These are phyloP conservation scores for Trametes coccinea DNA, from an alignment of 768 basidiomycete species.

Conservation along the genomic window DNA sequence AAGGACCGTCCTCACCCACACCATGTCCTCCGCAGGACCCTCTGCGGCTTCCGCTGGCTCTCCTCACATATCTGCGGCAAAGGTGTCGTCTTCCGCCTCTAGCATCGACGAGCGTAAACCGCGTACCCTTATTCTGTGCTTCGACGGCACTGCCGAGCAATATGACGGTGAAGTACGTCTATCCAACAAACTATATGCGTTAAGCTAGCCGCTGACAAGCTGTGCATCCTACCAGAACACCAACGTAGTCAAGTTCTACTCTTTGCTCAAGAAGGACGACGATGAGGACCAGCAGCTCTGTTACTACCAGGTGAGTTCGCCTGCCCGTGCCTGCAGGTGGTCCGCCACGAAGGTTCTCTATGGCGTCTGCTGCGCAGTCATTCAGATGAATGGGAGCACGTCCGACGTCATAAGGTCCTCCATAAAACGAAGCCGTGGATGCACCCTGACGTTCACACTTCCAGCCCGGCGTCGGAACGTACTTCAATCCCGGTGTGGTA, in stretches of 20 bases:
- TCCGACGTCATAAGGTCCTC: neutral
- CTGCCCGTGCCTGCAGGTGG: too few relatives aligned
- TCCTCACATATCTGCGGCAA: neutral
- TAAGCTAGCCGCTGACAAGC: neutral
- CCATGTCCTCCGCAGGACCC: neutral
- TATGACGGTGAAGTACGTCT: conserved; percentile 47
- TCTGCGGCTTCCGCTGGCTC: neutral
- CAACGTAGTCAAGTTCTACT: conserved; percentile 71
- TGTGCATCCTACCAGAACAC: conserved; percentile 46
- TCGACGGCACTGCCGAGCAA: conserved; percentile 65
- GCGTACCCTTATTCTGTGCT: conserved; percentile 61
- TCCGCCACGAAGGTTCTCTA: too few relatives aligned
- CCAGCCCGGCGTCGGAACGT: conserved; percentile 49
- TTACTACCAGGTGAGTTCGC: conserved; percentile 65
- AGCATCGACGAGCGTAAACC: conserved; percentile 19
- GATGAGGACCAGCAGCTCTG: conserved; percentile 48
- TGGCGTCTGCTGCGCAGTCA: neutral
- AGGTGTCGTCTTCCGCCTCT: neutral
- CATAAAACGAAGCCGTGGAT: neutral
- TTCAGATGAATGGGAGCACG: too few relatives aligned
- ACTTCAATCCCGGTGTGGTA: conserved; percentile 66
- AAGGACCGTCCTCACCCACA: neutral
- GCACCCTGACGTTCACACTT: neutral
- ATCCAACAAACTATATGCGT: neutral
- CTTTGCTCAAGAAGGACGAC: conserved; percentile 60